Base-by-base conservation (phyloP, 495 filamentous ascomycete species). In the Trypethelium eluteriae region DNA sequence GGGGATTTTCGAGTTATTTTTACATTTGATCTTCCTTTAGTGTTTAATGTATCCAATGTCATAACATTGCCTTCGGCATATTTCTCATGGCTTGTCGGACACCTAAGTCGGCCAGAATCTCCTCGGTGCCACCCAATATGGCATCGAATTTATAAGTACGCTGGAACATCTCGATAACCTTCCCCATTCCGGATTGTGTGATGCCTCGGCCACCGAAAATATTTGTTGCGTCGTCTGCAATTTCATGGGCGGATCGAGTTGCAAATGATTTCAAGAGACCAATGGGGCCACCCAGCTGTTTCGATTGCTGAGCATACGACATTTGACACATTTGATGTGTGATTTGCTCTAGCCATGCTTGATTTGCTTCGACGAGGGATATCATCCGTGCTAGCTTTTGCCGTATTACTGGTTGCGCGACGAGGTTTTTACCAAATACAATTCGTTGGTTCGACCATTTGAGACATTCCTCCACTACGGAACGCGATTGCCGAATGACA, bases 311-410 rank as follows among this genome's bases (percentile, higher is more conserved):
- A 47, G 83, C 79, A 76, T 96, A 94, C 67, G 80, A 82, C 89
- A 96, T 90, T 74, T 91, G 79, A 78, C 84, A 88, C 91, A 96
- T 96, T 73, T 96, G 90, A 80, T 91, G 89, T 38, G 87, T 88
- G 70, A 94, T 86, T 36, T 83, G 84, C 75, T 96, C 91, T 32
- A 94, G 84, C 90, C 90, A 96, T 38, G 90, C 83, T 74, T 96
- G 91, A 78, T 89, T 87, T 18, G 89, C 80, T 72, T 96, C 91
- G 68, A 84, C 83, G 49, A 89, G 84, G 16, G 88, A 85, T 67
- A 96, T 94, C 90, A 96, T 93, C 74, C 89, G 90, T 38, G 91
- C 91, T 66, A 94, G 85, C 81, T 96, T 94, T 70, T 89, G 88
- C 14, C 91, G 84, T 71, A 96, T 92, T n/a, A 88, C 88, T 16